Base-by-base conservation (phyloP, 306 rosid genomes). In the Glycine tomentella region DNA sequence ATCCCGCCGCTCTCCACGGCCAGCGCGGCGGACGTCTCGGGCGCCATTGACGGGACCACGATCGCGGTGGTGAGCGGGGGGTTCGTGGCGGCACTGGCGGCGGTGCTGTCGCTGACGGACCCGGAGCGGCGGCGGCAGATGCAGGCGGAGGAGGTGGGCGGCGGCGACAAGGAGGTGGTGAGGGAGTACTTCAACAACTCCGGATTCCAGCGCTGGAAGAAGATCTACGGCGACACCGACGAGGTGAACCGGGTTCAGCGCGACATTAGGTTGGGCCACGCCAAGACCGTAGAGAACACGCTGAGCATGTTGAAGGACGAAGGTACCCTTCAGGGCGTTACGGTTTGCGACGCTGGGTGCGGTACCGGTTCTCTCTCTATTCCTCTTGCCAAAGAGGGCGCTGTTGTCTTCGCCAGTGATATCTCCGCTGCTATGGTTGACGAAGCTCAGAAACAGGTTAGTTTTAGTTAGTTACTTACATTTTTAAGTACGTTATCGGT, bases 141-240 rank as follows among this genome's bases (percentile, higher is more conserved):
- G 16, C 99, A 95, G 89, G 98, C 99, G 16, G 95, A 87, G 80
- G 99, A 86, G 77, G 97, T 95, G 0, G 99, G 99, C n/a, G 99
- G 99, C 1, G 92, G 63, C 45, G 98, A 95, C 87, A 95, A 91
- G 85, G 97, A 95, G 62, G 99, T 95, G 17, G 99, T 95, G 70
- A 89, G 33, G 87, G 99, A 95, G 52, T 95, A 95, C 85, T 95
- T 95, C 86, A 95, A 95, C 82, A 95, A 92, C 80, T 62, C 92
- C 0, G 99, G 98, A 6, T 95, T 95, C 85, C 93, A 93, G 87
- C 83, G 99, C 63, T 95, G 99, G 98, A 92, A 86, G 90, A 95
- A 95, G 85, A 95, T 95, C 13, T 95, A 95, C 63, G 96, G 99
- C 9, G 97, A 93, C 17, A 91, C 98, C 0, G 98, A 93, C 12